These are phyloP conservation scores for Colletotrichum spaethianum DNA, from an alignment of 2,329 filamentous ascomycete species.

Conservation along the genomic window DNA sequence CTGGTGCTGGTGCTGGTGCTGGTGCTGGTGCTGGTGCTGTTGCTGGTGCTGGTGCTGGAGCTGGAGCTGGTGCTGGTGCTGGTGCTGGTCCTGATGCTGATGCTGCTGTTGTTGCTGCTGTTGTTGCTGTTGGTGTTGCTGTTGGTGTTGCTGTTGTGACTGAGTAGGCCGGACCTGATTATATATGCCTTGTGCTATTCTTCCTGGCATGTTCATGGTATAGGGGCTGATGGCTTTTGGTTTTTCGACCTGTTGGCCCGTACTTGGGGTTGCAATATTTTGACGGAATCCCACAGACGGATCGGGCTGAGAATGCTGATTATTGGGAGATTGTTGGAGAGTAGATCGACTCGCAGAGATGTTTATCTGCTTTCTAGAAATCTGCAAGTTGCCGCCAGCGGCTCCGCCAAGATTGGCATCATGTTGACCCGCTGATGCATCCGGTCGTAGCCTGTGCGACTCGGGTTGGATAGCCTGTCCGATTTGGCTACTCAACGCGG, in stretches of 20 bases:
- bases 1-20: neutral
- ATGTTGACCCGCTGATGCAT: neutral
- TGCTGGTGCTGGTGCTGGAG: neutral
- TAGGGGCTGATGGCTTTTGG: neutral
- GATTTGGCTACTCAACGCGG: neutral
- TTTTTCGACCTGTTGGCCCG: neutral
- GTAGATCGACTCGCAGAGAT: slow-evolving; percentile 1
- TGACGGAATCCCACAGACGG: neutral
- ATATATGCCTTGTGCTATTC: slow-evolving; percentile 14
- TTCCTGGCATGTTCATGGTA: neutral
- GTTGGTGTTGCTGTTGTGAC: slow-evolving; percentile 41
- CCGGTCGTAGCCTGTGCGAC: neutral
- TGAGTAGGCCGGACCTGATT: slow-evolving; percentile 12
- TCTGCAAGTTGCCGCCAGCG: neutral
- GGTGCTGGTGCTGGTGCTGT: neutral
- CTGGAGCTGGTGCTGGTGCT: slow-evolving; percentile 3
- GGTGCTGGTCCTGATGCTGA: neutral
- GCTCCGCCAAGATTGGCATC: neutral
- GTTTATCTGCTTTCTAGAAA: neutral
- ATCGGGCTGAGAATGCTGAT: neutral
- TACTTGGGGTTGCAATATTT: neutral
- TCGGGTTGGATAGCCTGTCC: neutral
- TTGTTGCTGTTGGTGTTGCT: slow-evolving; percentile 43
- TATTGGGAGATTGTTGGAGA: neutral
- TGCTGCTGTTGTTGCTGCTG: neutral